Percentiles rank a stretch among this genome's conserved stretches.
These are phyloP conservation scores for Cystobasidium sp. DNA, from an alignment of 1,284 basidiomycete species.

Conservation along the genomic window DNA sequence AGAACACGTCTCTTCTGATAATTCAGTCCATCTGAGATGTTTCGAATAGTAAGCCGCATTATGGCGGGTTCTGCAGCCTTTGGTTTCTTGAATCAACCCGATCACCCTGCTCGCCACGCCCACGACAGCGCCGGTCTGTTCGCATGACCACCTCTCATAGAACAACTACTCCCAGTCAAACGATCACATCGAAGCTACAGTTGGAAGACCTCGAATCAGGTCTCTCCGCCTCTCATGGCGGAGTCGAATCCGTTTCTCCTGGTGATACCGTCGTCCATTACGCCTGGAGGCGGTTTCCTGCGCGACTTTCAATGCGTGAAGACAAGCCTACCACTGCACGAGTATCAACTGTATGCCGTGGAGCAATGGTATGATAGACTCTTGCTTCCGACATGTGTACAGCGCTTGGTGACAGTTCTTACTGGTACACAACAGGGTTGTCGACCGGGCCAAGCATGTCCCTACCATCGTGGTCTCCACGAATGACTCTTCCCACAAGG, in stretches of 20 bases:
- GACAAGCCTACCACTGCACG: conserved; percentile 12
- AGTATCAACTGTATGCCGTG: conserved; percentile 45
- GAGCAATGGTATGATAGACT: conserved; percentile 38
- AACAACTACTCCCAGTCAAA: too few species aligned
- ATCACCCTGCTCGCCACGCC: too few species aligned
- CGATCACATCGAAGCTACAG: too few species aligned
- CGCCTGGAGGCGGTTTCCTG: conserved; percentile 19
- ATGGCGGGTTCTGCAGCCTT: too few species aligned
- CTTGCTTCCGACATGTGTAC: not conserved
- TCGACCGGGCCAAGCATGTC: conserved; percentile 35
- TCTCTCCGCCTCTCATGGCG: conserved; percentile 18
- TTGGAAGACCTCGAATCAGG: too few species aligned
- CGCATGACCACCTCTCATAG: too few species aligned
- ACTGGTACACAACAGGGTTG: conserved; percentile 34
- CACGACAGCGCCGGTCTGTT: too few species aligned
- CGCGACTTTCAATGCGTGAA: conserved; percentile 25
- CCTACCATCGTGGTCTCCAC: conserved; percentile 37
- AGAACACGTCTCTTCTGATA: too few species aligned
- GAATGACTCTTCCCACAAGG: conserved; percentile 34
- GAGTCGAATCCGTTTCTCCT: conserved; percentile 38
- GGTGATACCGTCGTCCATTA: conserved; percentile 30
- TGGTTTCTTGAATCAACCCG: too few species aligned
- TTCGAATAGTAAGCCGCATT: too few species aligned
- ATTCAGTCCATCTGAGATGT: too few species aligned
- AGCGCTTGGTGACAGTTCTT: not conserved